These are phyloP conservation scores for Blastobotrys elegans DNA, from an alignment of 1,139 yeast genomes.

Conservation along the genomic window DNA sequence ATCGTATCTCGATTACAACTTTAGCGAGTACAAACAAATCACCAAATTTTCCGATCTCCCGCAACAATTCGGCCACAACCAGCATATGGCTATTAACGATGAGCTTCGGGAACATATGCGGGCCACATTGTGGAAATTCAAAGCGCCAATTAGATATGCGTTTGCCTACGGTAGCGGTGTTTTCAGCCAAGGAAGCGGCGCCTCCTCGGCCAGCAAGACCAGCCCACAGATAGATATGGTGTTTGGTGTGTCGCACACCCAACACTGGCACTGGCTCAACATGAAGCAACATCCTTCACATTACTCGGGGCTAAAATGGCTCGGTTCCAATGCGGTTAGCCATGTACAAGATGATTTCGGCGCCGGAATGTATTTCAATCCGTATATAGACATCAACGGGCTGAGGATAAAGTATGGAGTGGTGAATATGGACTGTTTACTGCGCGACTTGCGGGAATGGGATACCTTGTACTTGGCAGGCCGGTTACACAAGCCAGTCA, in stretches of 20 bases:
- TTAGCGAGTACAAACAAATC: constrained; percentile 24
- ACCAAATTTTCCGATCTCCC: constrained; percentile 48
- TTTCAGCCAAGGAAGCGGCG: constrained; percentile 68
- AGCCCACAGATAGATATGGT: constrained; percentile 78
- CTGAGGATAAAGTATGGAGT: constrained; percentile 81
- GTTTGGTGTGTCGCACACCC: constrained; percentile 72
- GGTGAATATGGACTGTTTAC: constrained; percentile 54
- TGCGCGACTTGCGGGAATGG: constrained; percentile 77
- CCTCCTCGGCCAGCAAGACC: constrained; percentile 27
- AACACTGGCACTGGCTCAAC: constrained; percentile 71
- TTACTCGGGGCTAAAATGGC: constrained; percentile 60
- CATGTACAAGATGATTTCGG: constrained; percentile 61
- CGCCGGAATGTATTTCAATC: constrained; percentile 91
- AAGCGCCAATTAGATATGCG: constrained; percentile 66
- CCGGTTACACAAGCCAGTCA: constrained; percentile 89
- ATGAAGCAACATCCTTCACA: constrained; percentile 62
- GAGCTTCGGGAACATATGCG: constrained; percentile 46
- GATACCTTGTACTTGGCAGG: constrained; percentile 84
- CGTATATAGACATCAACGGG: constrained; percentile 66
- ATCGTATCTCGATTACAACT: constrained; percentile 25
- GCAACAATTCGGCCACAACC: constrained; percentile 53
- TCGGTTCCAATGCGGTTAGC: constrained; percentile 59
- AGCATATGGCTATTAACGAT: constrained; percentile 45
- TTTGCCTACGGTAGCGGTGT: constrained; percentile 98
- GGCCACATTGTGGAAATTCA: constrained; percentile 50